Base-by-base conservation (phyloP, 441 rosid species). In the Gossypium davidsonii region DNA sequence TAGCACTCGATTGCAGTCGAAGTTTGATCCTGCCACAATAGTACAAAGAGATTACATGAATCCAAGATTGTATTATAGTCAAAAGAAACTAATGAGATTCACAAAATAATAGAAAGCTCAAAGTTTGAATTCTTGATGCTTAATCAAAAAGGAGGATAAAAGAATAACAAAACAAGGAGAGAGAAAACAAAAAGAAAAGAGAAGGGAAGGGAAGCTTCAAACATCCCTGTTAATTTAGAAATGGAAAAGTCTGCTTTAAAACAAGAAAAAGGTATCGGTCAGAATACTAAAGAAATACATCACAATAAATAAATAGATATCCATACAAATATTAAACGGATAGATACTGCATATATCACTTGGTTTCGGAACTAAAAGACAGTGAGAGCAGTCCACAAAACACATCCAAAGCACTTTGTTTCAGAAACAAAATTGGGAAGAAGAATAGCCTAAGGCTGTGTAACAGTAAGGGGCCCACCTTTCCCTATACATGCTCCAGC, bases 1-100 rank as follows among this genome's bases (percentile, higher is more conserved):
- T 73, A 90, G 83, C 78, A 88, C 89, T 79, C 73, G 83, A 80
- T 89, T 96, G 75, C 81, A 78, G 70, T 84, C 91, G 68, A 85
- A 79, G 71, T 85, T 86, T 70, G 84, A 71, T 73, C 83, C 98
- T 89, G 87, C 83, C 80, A 83, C 26, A 79, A 73, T 69, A 63
- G 60, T 74, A 61, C 49, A 31, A 71, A 70, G 73, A 44, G 68
- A 78, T 73, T 71, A 52, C 77, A 77, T 44, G 72, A 70, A 67
- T 48, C 57, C 63, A 42, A 44, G 60, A 68, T 73, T 73, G 56
- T 56, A 10, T 67, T 58, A 67, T 55, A 71, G 25, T 71, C 71
- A 42, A 69, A 34, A 42, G 23, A 64, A 70, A 72, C 39, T 14
- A 63, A 71, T 3, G 59, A 6, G 78, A 62, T 18, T 64, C 60